phyloP scores from a whole-genome alignment of 2,329 filamentous ascomycete species.

The Cladosporium halotolerans region DNA sequence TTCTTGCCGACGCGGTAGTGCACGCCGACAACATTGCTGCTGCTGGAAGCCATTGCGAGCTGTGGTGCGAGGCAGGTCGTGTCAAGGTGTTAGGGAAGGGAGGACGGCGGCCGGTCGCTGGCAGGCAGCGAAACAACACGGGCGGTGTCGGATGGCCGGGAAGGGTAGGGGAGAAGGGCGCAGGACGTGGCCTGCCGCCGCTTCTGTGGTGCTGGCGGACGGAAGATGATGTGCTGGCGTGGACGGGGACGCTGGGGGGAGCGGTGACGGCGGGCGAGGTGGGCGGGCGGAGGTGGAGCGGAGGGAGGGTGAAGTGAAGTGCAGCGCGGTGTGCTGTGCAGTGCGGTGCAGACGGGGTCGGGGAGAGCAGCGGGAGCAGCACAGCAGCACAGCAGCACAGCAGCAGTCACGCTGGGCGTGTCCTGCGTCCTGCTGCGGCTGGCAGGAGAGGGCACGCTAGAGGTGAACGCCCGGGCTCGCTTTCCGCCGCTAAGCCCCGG shows the following conservation, averaged over 20 bases:
- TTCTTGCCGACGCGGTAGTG: slow-evolving; percentile 99
- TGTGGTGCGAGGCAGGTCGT: slow-evolving; percentile 12
- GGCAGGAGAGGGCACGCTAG: not conserved
- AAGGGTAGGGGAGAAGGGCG: slow-evolving; percentile 6
- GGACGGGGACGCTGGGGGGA: not conserved
- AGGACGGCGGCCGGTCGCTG: not conserved
- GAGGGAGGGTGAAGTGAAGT: not conserved
- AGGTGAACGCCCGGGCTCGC: too few relatives aligned
- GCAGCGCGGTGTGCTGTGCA: not conserved
- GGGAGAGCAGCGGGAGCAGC: too few relatives aligned
- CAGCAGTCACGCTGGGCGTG: too few relatives aligned
- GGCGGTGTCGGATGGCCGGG: not conserved
- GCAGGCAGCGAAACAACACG: not conserved
- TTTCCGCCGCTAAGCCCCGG: too few relatives aligned
- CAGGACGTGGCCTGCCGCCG: slow-evolving; percentile 10
- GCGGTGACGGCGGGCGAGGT: not conserved
- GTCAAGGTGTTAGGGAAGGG: not conserved
- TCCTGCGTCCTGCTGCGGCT: not conserved
- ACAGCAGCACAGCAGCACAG: too few relatives aligned
- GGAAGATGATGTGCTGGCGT: not conserved
- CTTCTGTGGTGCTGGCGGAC: slow-evolving; percentile 1
- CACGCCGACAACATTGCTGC: slow-evolving; percentile 95
- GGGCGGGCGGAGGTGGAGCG: not conserved
- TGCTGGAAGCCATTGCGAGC: slow-evolving; percentile 68
- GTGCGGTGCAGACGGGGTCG: not conserved